phyloP scores from a whole-genome alignment of 345 rosid species.

The Eucalyptus marginata region DNA sequence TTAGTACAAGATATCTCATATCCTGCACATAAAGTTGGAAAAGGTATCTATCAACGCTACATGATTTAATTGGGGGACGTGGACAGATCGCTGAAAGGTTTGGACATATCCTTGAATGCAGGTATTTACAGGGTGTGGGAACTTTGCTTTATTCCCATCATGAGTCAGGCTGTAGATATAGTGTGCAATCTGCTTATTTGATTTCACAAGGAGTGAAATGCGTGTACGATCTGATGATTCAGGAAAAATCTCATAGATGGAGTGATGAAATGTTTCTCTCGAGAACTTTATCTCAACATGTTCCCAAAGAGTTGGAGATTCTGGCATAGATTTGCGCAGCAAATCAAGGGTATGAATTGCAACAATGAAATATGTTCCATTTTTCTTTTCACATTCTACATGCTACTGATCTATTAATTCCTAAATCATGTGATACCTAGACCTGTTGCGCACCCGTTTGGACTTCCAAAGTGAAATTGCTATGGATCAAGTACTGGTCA shows the following conservation, averaged over 20 bases:
- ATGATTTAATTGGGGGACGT: neutral
- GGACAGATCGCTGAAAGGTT: neutral
- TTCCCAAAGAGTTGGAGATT: slow-evolving; percentile 62
- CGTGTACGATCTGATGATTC: accelerated
- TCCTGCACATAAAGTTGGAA: too few relatives aligned
- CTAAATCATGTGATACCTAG: slow-evolving; percentile 14
- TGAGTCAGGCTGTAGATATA: neutral
- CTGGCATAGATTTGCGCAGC: slow-evolving; percentile 65
- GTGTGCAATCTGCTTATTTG: accelerated
- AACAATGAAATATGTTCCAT: neutral
- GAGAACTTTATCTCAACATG: neutral
- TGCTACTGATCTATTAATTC: neutral
- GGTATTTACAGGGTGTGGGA: neutral
- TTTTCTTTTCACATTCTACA: neutral
- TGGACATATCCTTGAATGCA: neutral
- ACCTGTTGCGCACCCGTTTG: accelerated
- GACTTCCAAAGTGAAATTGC: neutral
- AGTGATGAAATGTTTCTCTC: neutral
- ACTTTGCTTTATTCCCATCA: accelerated
- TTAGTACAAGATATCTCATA: too few relatives aligned
- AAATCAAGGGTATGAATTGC: slow-evolving; percentile 64
- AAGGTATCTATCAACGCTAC: too few relatives aligned
- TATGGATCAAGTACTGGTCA: neutral
- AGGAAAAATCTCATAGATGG: accelerated
- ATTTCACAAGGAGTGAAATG: neutral